A percentile compares a stretch with the other conserved stretches of the same genome.
phyloP scores from a whole-genome alignment of 257 asterid species.

The Eustoma russellianum region DNA sequence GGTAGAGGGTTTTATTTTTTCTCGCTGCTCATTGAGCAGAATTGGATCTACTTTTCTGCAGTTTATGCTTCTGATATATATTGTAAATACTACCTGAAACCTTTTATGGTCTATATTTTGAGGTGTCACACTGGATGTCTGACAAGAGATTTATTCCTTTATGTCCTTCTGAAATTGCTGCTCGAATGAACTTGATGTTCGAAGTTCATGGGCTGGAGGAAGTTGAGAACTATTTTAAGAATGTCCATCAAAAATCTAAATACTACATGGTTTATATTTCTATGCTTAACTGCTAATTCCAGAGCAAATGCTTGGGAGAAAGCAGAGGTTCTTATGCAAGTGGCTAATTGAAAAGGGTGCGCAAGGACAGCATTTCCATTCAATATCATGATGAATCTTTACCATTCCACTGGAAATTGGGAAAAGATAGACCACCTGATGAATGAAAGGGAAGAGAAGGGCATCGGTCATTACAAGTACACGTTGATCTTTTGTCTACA shows the following conservation, averaged over 20 bases:
- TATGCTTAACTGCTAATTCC: slow-evolving; percentile 58
- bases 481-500: slow-evolving; percentile 34
- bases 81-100: no score
- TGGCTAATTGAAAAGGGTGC: slow-evolving; percentile 38
- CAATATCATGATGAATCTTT: slow-evolving; percentile 57
- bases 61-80: no score
- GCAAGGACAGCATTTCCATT: slow-evolving; percentile 41
- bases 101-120: slow-evolving; percentile 5
- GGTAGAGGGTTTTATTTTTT: no score
- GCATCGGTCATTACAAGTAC: slow-evolving; percentile 26
- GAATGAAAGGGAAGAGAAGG: slow-evolving; percentile 22
- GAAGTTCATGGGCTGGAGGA: slow-evolving; percentile 42
- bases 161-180: slow-evolving; percentile 29
- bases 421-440: slow-evolving; percentile 21
- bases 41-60: no score
- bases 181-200: slow-evolving; percentile 38
- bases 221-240: slow-evolving; percentile 39
- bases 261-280: slow-evolving; percentile 25
- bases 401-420: slow-evolving; percentile 40
- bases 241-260: slow-evolving; percentile 32
- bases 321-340: slow-evolving; percentile 60
- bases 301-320: slow-evolving; percentile 35
- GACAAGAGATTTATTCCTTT: slow-evolving; percentile 27
- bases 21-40: no score
- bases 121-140: slow-evolving; percentile 77